Evolutionary conservation across 805 yeast species (phyloP).

Genomic region (Candida takata): DNA sequence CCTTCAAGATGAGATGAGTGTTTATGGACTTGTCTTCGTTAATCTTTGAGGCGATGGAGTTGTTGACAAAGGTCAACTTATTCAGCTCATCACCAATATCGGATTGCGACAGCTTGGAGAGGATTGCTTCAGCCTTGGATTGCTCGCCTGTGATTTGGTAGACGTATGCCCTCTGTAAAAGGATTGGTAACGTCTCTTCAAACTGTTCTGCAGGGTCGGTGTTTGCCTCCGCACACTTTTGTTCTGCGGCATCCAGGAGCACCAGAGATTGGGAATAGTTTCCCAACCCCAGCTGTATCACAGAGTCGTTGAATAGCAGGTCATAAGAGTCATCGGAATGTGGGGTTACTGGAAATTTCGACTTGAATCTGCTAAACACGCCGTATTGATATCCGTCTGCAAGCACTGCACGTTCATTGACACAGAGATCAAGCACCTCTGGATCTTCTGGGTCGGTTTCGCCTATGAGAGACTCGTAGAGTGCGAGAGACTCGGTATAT

Average conservation of each 20-base stretch:
- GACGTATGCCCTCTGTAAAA: slow-evolving; percentile 53
- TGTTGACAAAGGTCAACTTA: slow-evolving; percentile 26
- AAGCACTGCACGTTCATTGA: slow-evolving; percentile 64
- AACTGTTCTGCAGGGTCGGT: slow-evolving; percentile 33
- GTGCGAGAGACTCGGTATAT: slow-evolving; percentile 39
- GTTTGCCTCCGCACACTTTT: slow-evolving; percentile 33
- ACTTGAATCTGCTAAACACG: slow-evolving; percentile 6
- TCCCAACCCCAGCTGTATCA: slow-evolving; percentile 41
- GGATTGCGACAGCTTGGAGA: slow-evolving; percentile 26
- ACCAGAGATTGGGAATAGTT: slow-evolving; percentile 34
- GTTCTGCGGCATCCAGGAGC: slow-evolving; percentile 39
- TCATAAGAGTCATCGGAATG: slow-evolving; percentile 42
- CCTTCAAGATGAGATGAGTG: slow-evolving; percentile 26
- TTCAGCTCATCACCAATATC: slow-evolving; percentile 23
- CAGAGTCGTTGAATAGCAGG: slow-evolving; percentile 55
- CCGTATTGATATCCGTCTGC: slow-evolving; percentile 34
- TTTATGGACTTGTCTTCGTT: not conserved
- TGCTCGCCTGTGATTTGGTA: slow-evolving; percentile 34
- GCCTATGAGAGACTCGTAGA: slow-evolving; percentile 43
- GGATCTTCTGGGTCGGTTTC: slow-evolving; percentile 27
- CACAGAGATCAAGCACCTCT: slow-evolving; percentile 46
- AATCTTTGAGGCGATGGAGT: slow-evolving; percentile 18
- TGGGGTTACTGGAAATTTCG: slow-evolving; percentile 15
- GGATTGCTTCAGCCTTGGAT: slow-evolving; percentile 30
- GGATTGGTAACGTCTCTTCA: slow-evolving; percentile 53